Conservation (phyloP, 1,284 basidiomycete species). For the Porogramme epimiltina region DNA sequence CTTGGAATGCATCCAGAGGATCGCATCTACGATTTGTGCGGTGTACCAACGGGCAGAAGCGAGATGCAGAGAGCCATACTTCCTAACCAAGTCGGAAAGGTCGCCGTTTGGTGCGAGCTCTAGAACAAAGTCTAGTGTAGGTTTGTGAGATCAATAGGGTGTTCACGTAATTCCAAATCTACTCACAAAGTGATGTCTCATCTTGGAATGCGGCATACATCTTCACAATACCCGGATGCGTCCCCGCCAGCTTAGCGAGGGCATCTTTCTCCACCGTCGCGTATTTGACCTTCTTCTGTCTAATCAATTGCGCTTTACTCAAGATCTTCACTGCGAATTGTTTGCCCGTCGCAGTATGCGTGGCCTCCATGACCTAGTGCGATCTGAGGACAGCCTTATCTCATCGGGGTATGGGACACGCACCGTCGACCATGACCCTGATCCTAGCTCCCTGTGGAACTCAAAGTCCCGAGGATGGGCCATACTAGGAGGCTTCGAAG, state of each 20-base stretch:
- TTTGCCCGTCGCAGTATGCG: slow-evolving; percentile 8
- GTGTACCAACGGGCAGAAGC: slow-evolving; percentile 17
- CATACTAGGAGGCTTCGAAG: slow-evolving; percentile 10
- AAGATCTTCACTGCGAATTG: slow-evolving; percentile 21
- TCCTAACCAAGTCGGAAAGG: slow-evolving; percentile 21
- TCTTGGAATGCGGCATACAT: slow-evolving; percentile 22
- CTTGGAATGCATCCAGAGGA: slow-evolving; percentile 20
- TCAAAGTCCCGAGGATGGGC: slow-evolving; percentile 13
- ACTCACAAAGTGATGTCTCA: slow-evolving; percentile 19
- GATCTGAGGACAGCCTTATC: too few species aligned
- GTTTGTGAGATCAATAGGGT: neutral
- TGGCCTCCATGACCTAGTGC: slow-evolving; percentile 21
- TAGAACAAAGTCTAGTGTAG: slow-evolving; percentile 16
- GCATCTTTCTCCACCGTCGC: slow-evolving; percentile 21
- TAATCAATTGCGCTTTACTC: slow-evolving; percentile 20
- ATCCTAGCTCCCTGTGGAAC: slow-evolving; percentile 18
- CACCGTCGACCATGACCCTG: slow-evolving; percentile 22
- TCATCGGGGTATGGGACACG: too few species aligned
- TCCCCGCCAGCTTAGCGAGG: slow-evolving; percentile 16
- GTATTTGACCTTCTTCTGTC: slow-evolving; percentile 23
- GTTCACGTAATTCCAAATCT: neutral
- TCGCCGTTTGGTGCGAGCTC: slow-evolving; percentile 21
- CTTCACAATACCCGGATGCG: slow-evolving; percentile 18
- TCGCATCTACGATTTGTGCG: slow-evolving; percentile 20
- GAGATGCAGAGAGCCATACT: slow-evolving; percentile 16